Conservation (phyloP, 2,329 filamentous ascomycete genomes). For the Botrytis elliptica region DNA sequence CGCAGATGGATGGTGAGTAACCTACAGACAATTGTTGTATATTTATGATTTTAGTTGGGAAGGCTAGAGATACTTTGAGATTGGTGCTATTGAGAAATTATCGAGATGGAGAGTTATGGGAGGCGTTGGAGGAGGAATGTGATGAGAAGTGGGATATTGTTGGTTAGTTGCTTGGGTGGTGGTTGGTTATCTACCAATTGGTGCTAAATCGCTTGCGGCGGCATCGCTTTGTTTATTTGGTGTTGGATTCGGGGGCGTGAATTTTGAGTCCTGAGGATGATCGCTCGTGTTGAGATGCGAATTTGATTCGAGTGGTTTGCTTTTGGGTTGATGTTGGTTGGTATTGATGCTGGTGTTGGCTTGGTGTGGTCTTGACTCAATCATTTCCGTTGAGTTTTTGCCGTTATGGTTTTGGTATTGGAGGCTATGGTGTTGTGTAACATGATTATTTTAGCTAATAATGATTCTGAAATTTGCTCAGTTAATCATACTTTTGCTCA, state of each 20-base stretch:
- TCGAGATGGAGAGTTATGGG: not conserved
- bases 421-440: not conserved
- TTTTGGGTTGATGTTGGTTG: not conserved
- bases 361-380: not conserved
- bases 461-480: not conserved
- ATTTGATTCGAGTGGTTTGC: not conserved
- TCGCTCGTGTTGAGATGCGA: not conserved
- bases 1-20: not conserved
- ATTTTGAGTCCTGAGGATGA: not conserved
- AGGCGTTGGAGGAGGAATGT: not conserved
- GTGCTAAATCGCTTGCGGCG: conserved; percentile 1
- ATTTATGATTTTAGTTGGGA: not conserved
- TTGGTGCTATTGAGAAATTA: not conserved
- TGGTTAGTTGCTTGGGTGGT: not conserved
- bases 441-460: not conserved
- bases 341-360: not conserved
- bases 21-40: not conserved
- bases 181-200: no score
- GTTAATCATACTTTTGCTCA: not conserved
- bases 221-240: not conserved
- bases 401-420: not conserved
- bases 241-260: not conserved
- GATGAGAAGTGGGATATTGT: not conserved
- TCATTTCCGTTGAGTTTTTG: not conserved
- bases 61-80: not conserved